Evolutionary conservation across 2,329 filamentous ascomycete genomes (phyloP).

Genomic region (Exophiala sp.): DNA sequence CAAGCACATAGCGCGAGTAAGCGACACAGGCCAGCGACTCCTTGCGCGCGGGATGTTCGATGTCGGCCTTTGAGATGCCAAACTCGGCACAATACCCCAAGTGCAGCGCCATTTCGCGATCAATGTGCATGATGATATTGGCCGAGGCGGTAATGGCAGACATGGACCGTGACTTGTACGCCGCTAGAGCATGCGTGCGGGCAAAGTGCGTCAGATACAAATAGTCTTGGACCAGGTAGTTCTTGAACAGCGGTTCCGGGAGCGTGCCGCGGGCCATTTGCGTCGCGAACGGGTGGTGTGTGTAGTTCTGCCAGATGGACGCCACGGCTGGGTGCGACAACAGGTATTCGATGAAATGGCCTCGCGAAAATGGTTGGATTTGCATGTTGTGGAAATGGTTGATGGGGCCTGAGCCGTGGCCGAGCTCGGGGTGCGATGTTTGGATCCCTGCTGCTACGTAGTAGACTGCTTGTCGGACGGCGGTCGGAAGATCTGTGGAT

Average conservation of each 20-base stretch:
- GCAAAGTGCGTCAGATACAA: slow-evolving; percentile 87
- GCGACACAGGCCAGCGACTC: slow-evolving; percentile 75
- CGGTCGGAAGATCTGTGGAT: slow-evolving; percentile 37
- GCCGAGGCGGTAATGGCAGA: slow-evolving; percentile 64
- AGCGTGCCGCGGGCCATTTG: slow-evolving; percentile 69
- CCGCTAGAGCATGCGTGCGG: slow-evolving; percentile 74
- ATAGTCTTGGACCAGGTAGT: slow-evolving; percentile 89
- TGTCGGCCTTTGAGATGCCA: slow-evolving; percentile 65
- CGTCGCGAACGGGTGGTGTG: slow-evolving; percentile 75
- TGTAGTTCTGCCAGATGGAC: slow-evolving; percentile 66
- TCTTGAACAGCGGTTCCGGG: slow-evolving; percentile 70
- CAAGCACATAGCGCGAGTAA: slow-evolving; percentile 80
- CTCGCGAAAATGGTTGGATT: slow-evolving; percentile 55
- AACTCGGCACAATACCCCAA: slow-evolving; percentile 76
- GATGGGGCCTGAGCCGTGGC: slow-evolving; percentile 57
- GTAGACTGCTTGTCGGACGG: slow-evolving; percentile 51
- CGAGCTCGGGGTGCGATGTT: slow-evolving; percentile 44
- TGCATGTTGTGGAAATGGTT: slow-evolving; percentile 63
- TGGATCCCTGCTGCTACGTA: slow-evolving; percentile 59
- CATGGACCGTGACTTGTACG: slow-evolving; percentile 74
- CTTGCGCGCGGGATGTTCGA: slow-evolving; percentile 56
- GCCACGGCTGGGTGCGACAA: slow-evolving; percentile 69
- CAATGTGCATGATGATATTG: slow-evolving; percentile 68
- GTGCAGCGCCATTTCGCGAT: slow-evolving; percentile 74
- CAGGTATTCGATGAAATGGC: slow-evolving; percentile 76